Evolutionary conservation across 169 alveolate genomes (phyloP).

Genomic region (Eimeria zaria): DNA sequence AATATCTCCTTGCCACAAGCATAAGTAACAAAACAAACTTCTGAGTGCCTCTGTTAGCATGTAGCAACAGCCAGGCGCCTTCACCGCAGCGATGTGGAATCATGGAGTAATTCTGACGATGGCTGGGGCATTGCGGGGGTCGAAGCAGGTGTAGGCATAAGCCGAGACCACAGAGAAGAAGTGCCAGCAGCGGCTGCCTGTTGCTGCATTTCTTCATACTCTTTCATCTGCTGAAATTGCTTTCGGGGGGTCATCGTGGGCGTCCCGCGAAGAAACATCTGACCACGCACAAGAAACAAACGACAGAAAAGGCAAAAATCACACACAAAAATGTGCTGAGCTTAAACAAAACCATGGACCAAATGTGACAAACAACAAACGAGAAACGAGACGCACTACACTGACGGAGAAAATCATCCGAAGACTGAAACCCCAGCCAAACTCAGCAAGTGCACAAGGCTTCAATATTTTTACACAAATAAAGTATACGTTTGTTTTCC

Average conservation of each 20-base stretch:
- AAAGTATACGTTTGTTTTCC: not conserved
- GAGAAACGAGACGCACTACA: not conserved
- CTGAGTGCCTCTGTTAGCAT: not conserved
- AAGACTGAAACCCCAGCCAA: too few relatives aligned
- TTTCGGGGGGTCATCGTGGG: slow-evolving; percentile 82
- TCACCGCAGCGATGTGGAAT: slow-evolving; percentile 62
- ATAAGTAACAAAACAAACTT: not conserved
- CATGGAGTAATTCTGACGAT: slow-evolving; percentile 41
- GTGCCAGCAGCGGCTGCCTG: slow-evolving; percentile 59
- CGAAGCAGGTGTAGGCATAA: slow-evolving; percentile 28
- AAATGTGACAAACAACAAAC: not conserved
- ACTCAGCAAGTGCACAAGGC: not conserved
- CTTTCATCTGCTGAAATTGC: slow-evolving; percentile 68
- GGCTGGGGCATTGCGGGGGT: not conserved
- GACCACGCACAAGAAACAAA: not conserved
- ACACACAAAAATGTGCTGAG: not conserved
- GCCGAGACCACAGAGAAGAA: slow-evolving; percentile 56
- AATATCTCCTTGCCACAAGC: not conserved
- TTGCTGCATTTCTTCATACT: slow-evolving; percentile 75
- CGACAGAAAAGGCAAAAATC: not conserved
- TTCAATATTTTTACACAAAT: too few relatives aligned
- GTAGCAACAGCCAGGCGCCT: not conserved
- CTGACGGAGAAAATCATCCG: not conserved
- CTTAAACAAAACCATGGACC: not conserved
- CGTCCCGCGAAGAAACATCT: slow-evolving; percentile 70